Evolutionary conservation across 1,139 yeast genomes (phyloP).

Genomic region (Hansenula lynferdii): DNA sequence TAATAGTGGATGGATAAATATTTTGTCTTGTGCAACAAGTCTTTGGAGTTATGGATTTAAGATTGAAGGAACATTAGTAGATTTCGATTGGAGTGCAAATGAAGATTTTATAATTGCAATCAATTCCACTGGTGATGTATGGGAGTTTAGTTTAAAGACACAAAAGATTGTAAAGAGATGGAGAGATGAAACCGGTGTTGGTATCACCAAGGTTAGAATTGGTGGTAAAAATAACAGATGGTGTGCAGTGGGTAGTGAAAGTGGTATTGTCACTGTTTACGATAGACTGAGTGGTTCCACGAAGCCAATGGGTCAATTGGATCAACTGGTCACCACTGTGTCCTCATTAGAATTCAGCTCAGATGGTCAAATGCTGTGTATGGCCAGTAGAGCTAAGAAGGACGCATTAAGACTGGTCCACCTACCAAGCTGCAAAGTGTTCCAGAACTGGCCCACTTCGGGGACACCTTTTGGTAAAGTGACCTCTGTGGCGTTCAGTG

Average conservation of each 20-base stretch:
- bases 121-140: conserved; percentile 80
- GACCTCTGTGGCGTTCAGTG: conserved; percentile 76
- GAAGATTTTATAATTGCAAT: conserved; percentile 59
- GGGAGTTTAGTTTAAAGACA: conserved; percentile 69
- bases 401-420: conserved; percentile 89
- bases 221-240: conserved; percentile 79
- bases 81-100: conserved; percentile 59
- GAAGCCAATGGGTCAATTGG: conserved; percentile 57
- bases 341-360: conserved; percentile 70
- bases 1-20: conserved; percentile 85
- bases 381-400: conserved; percentile 81
- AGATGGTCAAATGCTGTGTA: conserved; percentile 86
- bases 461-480: conserved; percentile 95
- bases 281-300: conserved; percentile 37
- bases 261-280: conserved; percentile 87
- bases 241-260: conserved; percentile 84
- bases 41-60: conserved; percentile 87
- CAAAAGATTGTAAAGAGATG: conserved; percentile 57
- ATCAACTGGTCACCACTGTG: conserved; percentile 78
- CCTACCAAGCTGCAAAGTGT: conserved; percentile 82
- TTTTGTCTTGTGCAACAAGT: conserved; percentile 71
- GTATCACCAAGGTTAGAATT: conserved; percentile 71
- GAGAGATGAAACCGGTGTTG: conserved; percentile 86
- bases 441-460: conserved; percentile 95
- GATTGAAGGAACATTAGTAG: conserved; percentile 78